These are phyloP conservation scores for Pezicula neosporulosa DNA, from an alignment of 2,329 filamentous ascomycete species.

Conservation along the genomic window DNA sequence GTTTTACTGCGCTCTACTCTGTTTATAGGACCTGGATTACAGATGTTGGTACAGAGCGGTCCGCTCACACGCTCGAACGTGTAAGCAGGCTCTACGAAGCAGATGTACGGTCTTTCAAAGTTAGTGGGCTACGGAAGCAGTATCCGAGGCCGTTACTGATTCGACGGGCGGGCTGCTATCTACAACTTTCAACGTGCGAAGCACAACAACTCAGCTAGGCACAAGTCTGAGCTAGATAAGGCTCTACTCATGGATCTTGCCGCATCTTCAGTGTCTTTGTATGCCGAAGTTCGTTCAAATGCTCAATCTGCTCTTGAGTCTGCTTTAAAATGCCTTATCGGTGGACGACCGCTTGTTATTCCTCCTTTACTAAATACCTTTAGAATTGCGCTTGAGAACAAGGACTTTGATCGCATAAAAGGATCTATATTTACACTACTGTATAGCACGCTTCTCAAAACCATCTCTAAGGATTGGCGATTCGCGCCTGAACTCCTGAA, in stretches of 20 bases:
- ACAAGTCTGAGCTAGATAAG: slow-evolving; percentile 88
- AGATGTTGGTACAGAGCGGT: slow-evolving; percentile 93
- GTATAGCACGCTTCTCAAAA: slow-evolving; percentile 84
- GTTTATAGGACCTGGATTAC: slow-evolving; percentile 97
- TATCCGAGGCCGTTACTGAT: slow-evolving; percentile 92
- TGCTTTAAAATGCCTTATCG: slow-evolving; percentile 86
- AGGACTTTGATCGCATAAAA: slow-evolving; percentile 90
- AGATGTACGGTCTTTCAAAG: slow-evolving; percentile 90
- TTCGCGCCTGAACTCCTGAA: slow-evolving; percentile 88
- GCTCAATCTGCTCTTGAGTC: slow-evolving; percentile 92
- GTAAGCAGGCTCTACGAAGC: slow-evolving; percentile 80
- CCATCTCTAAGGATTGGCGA: slow-evolving; percentile 87
- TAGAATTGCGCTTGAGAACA: slow-evolving; percentile 71
- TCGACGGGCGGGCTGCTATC: slow-evolving; percentile 85
- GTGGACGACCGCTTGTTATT: slow-evolving; percentile 83
- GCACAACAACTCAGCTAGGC: slow-evolving; percentile 85
- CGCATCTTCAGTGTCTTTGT: slow-evolving; percentile 83
- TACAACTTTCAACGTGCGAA: slow-evolving; percentile 94
- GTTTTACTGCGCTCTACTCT: slow-evolving; percentile 88
- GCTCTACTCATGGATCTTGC: slow-evolving; percentile 80
- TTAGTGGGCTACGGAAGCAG: slow-evolving; percentile 85
- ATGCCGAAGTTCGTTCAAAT: slow-evolving; percentile 92
- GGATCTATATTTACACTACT: slow-evolving; percentile 88
- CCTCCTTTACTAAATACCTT: slow-evolving; percentile 80
- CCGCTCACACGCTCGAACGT: slow-evolving; percentile 87